Percentiles rank a stretch among this genome's conserved stretches.
Evolutionary conservation across 768 basidiomycete genomes (phyloP).

Genomic region (Agrocybe praecox): DNA sequence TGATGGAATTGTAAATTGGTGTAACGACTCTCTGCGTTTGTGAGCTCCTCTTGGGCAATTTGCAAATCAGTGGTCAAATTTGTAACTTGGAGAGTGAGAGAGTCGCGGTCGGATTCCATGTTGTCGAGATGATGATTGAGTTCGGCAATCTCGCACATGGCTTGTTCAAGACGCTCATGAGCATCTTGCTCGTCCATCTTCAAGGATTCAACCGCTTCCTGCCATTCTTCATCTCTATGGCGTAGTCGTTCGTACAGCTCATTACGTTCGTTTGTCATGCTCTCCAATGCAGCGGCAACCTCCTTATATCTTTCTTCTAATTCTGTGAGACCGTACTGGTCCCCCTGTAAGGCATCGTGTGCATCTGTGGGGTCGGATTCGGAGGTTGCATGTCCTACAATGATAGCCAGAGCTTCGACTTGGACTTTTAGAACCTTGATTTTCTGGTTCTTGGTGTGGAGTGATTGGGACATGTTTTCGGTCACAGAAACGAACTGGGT

Average conservation of each 20-base stretch:
- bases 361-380: background rate
- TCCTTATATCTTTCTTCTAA: slow-evolving; percentile 35
- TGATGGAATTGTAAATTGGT: slow-evolving; percentile 66
- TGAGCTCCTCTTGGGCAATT: slow-evolving; percentile 52
- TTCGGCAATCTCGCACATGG: slow-evolving; percentile 46
- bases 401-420: slow-evolving; percentile 18
- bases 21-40: slow-evolving; percentile 61
- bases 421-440: slow-evolving; percentile 31
- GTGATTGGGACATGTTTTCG: slow-evolving; percentile 15
- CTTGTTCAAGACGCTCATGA: slow-evolving; percentile 38
- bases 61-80: slow-evolving; percentile 65
- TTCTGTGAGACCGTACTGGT: slow-evolving; percentile 25
- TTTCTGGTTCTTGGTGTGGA: slow-evolving; percentile 28
- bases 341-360: slow-evolving; percentile 13
- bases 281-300: slow-evolving; percentile 35
- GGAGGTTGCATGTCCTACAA: slow-evolving; percentile 9
- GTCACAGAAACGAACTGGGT: slow-evolving; percentile 16
- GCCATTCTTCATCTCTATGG: slow-evolving; percentile 29
- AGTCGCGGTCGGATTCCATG: slow-evolving; percentile 66
- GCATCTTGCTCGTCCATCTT: slow-evolving; percentile 38
- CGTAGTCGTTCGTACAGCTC: slow-evolving; percentile 36
- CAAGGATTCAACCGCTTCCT: slow-evolving; percentile 30
- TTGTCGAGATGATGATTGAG: slow-evolving; percentile 51
- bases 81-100: slow-evolving; percentile 62
- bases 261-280: slow-evolving; percentile 36